Base-by-base conservation (phyloP, 2,329 filamentous ascomycete genomes). In the Aspergillus clavatus region DNA sequence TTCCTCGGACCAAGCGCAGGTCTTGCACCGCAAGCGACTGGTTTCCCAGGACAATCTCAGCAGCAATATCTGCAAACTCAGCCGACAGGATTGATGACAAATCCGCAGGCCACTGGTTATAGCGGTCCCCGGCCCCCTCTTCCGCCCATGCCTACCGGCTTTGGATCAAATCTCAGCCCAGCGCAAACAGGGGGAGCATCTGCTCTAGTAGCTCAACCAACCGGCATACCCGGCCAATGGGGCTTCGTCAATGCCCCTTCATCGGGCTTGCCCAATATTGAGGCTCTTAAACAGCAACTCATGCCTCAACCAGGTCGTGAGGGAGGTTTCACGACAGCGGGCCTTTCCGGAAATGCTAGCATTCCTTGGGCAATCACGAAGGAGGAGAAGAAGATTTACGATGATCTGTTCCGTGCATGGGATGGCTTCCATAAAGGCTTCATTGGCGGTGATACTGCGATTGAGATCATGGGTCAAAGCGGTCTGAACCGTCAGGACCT, bases 321-420 rank as follows among this genome's bases (percentile, higher is more conserved):
- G 68, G 86, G 86, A 21, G 78, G 75, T 14, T 97, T 87, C 59
- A 95, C 88, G 6, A 91, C 90, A 1, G 82, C 85, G 47, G 91
- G 91, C 4, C 77, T 98, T 7, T 84, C 89, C 52, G 93, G 93
- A 42, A 97, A 95, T 70, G 93, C 93, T 1, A 91, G 89, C 6
- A 91, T 98, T 60, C 93, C 93, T 0, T 98, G 93, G 93, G 90
- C 93, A 12, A 93, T 98, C 48, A 98, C 93, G 4, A 98, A 98
- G 67, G 90, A 96, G 52, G 93, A 98, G 69, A 98, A 98, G 76
- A 91, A 87, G 50, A 86, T 94, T 52, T 98, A 98, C 57, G 93
- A 98, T 68, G 81, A 89, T 48, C 81, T 97, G 26, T 98, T 98
- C 76, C 87, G 84, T 53, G 90, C 90, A 4, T 98, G 93, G 93